These are phyloP conservation scores for Iris pallida DNA, from an alignment of 116 monocot species.

Conservation along the genomic window DNA sequence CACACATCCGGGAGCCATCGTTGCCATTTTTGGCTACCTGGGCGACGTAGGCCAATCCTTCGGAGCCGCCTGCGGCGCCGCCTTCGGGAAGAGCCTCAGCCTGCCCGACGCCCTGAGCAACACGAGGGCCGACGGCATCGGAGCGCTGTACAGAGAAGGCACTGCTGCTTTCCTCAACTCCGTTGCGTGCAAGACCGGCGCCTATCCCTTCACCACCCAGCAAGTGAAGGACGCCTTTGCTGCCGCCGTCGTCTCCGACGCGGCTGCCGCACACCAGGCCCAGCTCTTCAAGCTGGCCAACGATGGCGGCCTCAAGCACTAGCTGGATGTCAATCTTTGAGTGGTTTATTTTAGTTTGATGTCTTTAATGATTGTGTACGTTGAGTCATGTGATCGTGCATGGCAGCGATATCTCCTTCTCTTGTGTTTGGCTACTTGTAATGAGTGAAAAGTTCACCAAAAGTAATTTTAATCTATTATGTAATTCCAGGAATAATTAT, in stretches of 20 bases:
- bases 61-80: slow-evolving; percentile 16
- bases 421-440: no score
- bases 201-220: slow-evolving; percentile 34
- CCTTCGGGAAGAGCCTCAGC: slow-evolving; percentile 35
- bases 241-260: slow-evolving; percentile 23
- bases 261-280: slow-evolving; percentile 53
- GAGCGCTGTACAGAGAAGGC: slow-evolving; percentile 49
- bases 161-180: slow-evolving; percentile 59
- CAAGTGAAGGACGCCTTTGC: slow-evolving; percentile 47
- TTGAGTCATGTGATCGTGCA: no score
- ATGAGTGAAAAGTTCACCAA: no score
- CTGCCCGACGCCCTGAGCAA: slow-evolving; percentile 47
- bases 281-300: slow-evolving; percentile 54
- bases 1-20: slow-evolving; percentile 37
- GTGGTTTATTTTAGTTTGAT: no score
- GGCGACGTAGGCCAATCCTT: slow-evolving; percentile 34
- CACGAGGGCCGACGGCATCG: slow-evolving; percentile 34
- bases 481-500: no score
- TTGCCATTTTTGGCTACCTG: slow-evolving; percentile 32
- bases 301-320: slow-evolving; percentile 25
- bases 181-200: slow-evolving; percentile 24
- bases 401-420: no score
- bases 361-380: no score
- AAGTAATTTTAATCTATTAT: no score
- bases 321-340: no score